Evolutionary conservation across 768 basidiomycete species (phyloP).

Genomic region (Termitomyces sp.): DNA sequence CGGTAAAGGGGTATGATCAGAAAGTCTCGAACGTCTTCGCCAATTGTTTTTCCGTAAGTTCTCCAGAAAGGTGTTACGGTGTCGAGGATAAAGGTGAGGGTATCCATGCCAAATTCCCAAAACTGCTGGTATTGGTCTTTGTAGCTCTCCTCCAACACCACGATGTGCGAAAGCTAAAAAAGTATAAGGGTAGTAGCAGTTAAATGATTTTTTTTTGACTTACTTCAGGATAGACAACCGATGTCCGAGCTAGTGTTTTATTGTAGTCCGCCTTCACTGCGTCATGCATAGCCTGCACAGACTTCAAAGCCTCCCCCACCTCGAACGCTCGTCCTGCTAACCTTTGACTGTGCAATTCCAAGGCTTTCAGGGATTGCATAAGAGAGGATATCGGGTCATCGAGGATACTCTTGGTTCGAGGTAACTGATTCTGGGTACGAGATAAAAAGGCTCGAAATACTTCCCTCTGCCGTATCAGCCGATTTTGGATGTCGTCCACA

Average conservation of each 20-base stretch:
- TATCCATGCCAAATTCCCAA: conserved; percentile 81
- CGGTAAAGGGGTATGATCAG: conserved; percentile 80
- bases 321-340: conserved; percentile 45
- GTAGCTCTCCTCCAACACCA: conserved; percentile 74
- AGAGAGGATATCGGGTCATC: conserved; percentile 53
- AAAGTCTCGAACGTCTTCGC: conserved; percentile 76
- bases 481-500: conserved; percentile 71
- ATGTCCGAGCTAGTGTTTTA: conserved; percentile 59
- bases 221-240: conserved; percentile 79
- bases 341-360: conserved; percentile 44
- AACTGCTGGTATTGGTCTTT: conserved; percentile 76
- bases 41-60: conserved; percentile 78
- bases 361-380: conserved; percentile 40
- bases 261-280: conserved; percentile 65
- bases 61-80: conserved; percentile 80
- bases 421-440: conserved; percentile 15
- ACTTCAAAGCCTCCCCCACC: conserved; percentile 44
- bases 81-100: conserved; percentile 70
- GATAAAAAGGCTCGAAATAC: conserved; percentile 46
- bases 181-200: background rate
- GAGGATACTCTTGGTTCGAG: conserved; percentile 39
- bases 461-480: conserved; percentile 58
- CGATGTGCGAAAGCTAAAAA: conserved; percentile 61
- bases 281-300: conserved; percentile 53
- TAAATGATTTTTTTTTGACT: conserved; percentile 10